phyloP scores from a whole-genome alignment of 768 basidiomycete species.

The Suillus discolor region DNA sequence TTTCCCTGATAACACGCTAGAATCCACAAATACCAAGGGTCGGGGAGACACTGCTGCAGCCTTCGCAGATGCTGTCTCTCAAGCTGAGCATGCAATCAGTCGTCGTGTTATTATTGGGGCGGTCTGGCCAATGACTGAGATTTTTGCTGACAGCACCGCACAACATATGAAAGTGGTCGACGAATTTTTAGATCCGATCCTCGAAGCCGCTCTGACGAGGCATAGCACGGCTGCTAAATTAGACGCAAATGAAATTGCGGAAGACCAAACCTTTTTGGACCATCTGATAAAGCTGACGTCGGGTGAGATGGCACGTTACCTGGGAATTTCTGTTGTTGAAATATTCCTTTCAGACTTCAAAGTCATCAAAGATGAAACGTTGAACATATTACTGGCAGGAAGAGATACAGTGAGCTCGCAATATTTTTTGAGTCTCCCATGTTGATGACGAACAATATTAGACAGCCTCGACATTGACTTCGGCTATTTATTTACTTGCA shows the following conservation, averaged over 20 bases:
- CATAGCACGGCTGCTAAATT: constrained; percentile 14
- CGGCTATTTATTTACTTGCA: constrained; percentile 48
- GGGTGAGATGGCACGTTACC: constrained; percentile 28
- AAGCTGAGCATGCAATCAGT: constrained; percentile 33
- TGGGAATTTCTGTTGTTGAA: neutral
- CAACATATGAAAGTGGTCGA: constrained; percentile 42
- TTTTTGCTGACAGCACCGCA: constrained; percentile 33
- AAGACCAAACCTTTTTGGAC: constrained; percentile 44
- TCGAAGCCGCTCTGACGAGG: constrained; percentile 37
- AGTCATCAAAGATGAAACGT: constrained; percentile 42
- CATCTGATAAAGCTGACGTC: constrained; percentile 40
- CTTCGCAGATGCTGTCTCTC: constrained; percentile 36
- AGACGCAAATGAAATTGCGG: constrained; percentile 20
- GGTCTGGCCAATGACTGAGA: constrained; percentile 43
- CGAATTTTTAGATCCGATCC: constrained; percentile 40
- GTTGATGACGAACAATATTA: constrained; percentile 13
- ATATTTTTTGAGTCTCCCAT: neutral
- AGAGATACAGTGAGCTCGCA: constrained; percentile 40
- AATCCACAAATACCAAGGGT: constrained; percentile 3
- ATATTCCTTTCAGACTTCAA: constrained; percentile 24
- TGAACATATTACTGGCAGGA: constrained; percentile 48
- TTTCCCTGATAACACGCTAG: constrained; percentile 35
- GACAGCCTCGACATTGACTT: constrained; percentile 48
- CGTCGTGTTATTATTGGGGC: constrained; percentile 31
- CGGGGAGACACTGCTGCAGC: constrained; percentile 16